A percentile compares a stretch with the other conserved stretches of the same genome.
Evolutionary conservation across 164 flowering plant genomes (phyloP).

Genomic region (Chimonanthus praecox): DNA sequence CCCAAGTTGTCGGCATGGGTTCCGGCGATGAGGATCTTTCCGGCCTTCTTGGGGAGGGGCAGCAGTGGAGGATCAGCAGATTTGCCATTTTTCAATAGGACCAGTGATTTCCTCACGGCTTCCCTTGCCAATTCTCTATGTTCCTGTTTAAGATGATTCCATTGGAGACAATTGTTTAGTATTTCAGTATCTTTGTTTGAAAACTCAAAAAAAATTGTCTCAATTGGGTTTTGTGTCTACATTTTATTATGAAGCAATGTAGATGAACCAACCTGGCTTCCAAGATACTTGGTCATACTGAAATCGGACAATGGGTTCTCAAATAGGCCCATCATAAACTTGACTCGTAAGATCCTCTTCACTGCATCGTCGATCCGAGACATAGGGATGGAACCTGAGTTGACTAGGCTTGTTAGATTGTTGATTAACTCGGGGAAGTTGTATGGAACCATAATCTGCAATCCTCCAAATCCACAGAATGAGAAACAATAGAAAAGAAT

Average conservation of each 20-base stretch:
- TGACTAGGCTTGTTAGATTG: constrained; percentile 6
- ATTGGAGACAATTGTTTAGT: no score
- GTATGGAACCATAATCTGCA: constrained; percentile 11
- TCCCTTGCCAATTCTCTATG: constrained; percentile 33
- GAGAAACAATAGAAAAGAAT: no score
- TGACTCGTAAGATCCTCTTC: constrained; percentile 13
- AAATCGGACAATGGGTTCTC: constrained; percentile 12
- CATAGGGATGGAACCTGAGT: constrained; percentile 6
- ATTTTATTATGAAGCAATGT: no score
- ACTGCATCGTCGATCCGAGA: constrained; percentile 14
- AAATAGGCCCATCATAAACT: constrained; percentile 14
- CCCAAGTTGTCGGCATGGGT: constrained; percentile 30
- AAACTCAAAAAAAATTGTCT: no score
- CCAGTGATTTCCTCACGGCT: constrained; percentile 32
- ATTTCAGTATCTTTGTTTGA: no score
- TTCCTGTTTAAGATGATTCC: constrained; percentile 13
- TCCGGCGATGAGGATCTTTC: constrained; percentile 34
- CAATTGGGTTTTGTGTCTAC: no score
- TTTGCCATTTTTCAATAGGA: constrained; percentile 31
- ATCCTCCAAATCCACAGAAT: neutral
- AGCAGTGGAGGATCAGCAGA: constrained; percentile 17
- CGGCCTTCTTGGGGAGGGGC: constrained; percentile 30
- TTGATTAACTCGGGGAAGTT: constrained; percentile 6
- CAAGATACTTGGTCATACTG: constrained; percentile 8
- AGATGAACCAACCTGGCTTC: constrained; percentile 10